Base-by-base conservation (phyloP, 306 rosid species). In the Malus sylvestris region DNA sequence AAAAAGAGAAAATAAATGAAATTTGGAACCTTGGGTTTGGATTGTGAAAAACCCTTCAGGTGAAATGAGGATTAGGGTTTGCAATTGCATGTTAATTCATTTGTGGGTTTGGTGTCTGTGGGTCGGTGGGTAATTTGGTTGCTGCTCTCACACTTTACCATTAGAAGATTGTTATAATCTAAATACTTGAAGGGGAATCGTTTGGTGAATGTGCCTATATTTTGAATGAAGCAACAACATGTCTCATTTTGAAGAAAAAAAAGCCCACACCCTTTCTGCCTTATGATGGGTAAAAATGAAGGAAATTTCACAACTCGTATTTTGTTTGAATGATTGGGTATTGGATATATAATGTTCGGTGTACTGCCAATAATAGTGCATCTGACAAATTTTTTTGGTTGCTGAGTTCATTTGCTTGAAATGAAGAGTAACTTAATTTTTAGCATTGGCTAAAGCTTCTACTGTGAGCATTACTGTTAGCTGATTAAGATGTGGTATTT, bases 61-160 rank as follows among this genome's bases (percentile, higher is more conserved):
- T 70, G 7, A 15, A 18, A 63, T 79, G 62, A 66, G 68, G 72
- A 62, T 80, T 80, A 76, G 83, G 83, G 83, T 80, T 82, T 78
- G 55, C 3, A 51, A 51, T 51, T 51, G 68, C 25, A 2, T 44
- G 44, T 42, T 30, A 5, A 19, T 64, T 63, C 32, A 63, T 16
- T 46, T 70, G 4, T 44, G 66, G 19, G 40, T 33, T 66, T 55
- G 71, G 25, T 71, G 65, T 10, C 2, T 32, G 16, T 53, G 46
- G 49, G 60, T 71, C 13, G 60, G 65, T 30, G 65, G 55, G 67
- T 32, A 72, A 38, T 58, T 53, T 71, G 65, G 42, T 55, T 32
- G 18, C 32, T 58, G 15, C n/a, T 4, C 40, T 72, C 22, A 52
- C 66, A 33, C 8, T 4, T 33, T 20, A 44, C 35, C 9, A 18